Evolutionary conservation across 2,329 filamentous ascomycete genomes (phyloP).

Genomic region (Trichoderma breve): DNA sequence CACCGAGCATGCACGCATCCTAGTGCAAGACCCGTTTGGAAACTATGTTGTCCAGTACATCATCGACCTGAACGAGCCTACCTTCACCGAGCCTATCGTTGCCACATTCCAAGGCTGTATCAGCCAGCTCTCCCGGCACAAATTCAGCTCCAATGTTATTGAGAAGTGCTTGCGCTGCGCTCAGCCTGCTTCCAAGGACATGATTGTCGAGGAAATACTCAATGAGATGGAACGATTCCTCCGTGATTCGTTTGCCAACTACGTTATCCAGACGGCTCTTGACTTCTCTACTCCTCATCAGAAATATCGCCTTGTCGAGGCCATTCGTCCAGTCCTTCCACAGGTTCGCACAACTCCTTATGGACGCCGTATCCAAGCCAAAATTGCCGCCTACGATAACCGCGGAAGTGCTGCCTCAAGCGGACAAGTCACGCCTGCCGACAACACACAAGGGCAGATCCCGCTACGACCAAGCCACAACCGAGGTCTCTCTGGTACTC

Average conservation of each 20-base stretch:
- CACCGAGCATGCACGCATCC: slow-evolving; percentile 78
- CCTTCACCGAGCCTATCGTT: slow-evolving; percentile 87
- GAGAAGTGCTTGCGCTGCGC: slow-evolving; percentile 93
- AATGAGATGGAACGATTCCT: slow-evolving; percentile 84
- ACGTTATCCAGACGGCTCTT: slow-evolving; percentile 94
- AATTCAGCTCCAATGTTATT: slow-evolving; percentile 98
- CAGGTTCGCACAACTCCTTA: slow-evolving; percentile 88
- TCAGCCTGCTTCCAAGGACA: slow-evolving; percentile 68
- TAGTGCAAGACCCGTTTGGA: slow-evolving; percentile 95
- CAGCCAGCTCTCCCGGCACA: slow-evolving; percentile 80
- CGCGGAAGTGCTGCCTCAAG: slow-evolving; percentile 44
- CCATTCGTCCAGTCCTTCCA: slow-evolving; percentile 80
- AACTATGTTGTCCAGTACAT: slow-evolving; percentile 99
- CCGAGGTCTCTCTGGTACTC: slow-evolving; percentile 43
- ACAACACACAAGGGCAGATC: slow-evolving; percentile 55
- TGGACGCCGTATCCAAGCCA: slow-evolving; percentile 87
- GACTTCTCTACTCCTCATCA: slow-evolving; percentile 75
- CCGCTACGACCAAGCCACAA: slow-evolving; percentile 44
- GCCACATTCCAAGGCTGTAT: slow-evolving; percentile 72
- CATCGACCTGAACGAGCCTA: slow-evolving; percentile 83
- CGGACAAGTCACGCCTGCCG: slow-evolving; percentile 52
- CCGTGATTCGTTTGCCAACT: slow-evolving; percentile 92
- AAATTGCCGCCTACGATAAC: slow-evolving; percentile 66
- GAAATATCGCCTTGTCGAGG: slow-evolving; percentile 75
- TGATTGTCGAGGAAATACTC: slow-evolving; percentile 82